A percentile compares a stretch with the other conserved stretches of the same genome.
Conservation (phyloP, 2,329 filamentous ascomycete species). For the Paecilomyces fulvus region DNA sequence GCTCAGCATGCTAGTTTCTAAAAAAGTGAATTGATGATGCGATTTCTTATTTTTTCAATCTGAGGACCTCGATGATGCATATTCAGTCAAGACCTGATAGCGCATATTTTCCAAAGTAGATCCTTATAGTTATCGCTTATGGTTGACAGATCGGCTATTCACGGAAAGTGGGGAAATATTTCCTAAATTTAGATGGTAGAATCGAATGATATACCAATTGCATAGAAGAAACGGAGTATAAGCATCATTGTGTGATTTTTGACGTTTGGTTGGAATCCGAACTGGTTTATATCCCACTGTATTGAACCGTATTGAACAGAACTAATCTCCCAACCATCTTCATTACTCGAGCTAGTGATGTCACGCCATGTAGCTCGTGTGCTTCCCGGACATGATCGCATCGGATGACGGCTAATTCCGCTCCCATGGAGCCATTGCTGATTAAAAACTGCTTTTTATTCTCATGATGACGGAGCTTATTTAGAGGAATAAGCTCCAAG, state of each 20-base stretch:
- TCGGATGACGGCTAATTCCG: neutral
- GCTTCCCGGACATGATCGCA: neutral
- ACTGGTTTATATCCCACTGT: too few species aligned
- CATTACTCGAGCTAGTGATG: neutral
- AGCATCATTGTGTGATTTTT: too few species aligned
- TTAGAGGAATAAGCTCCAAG: neutral
- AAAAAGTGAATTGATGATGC: too few species aligned
- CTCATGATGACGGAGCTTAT: neutral
- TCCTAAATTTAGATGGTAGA: neutral
- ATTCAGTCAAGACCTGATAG: neutral
- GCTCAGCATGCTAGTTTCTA: too few species aligned
- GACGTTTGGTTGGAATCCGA: too few species aligned
- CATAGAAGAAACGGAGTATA: too few species aligned
- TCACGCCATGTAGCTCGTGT: neutral
- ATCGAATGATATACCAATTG: neutral
- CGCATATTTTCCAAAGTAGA: neutral
- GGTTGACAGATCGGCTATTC: neutral
- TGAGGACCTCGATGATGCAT: too few species aligned
- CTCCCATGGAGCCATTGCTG: neutral
- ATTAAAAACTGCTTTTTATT: neutral
- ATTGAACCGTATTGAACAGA: too few species aligned
- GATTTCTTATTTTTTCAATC: too few species aligned
- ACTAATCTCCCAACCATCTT: too few species aligned
- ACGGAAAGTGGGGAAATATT: neutral
- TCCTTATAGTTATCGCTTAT: neutral